Base-by-base conservation (phyloP, 208 protist genomes). In the Novymonas esmeraldas region DNA sequence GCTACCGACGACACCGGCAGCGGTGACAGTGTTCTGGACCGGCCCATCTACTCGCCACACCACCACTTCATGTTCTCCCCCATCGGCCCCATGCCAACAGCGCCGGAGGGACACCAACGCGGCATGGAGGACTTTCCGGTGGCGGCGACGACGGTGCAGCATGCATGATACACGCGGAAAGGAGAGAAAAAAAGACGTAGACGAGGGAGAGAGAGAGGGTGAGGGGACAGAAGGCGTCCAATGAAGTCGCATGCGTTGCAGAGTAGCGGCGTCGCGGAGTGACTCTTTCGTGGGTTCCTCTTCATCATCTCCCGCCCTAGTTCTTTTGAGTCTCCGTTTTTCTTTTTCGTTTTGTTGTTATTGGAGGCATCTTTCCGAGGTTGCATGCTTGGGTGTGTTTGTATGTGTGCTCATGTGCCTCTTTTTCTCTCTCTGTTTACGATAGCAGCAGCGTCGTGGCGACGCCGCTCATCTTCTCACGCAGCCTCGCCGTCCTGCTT, bases 111-210 rank as follows among this genome's bases (percentile, higher is more conserved):
- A 9, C 36, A 61, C 41, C 44, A 48, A 0, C 68, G 9, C 33
- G 33, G 52, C 33, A 29, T 57, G n/a, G 68, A 74, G 52, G 60
- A 68, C 45, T 67, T 68, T 26, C 60, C 68, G 20, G 13, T 49
- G 31, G 39, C 24, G 5, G 26, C 34, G 14, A 49, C 14, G 56
- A 31, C 26, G 39, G 38, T n/a, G n/a, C n/a, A 11, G 13, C n/a
- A 44, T 59, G 20, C 31, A 11, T n/a, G n/a, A n/a, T n/a, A n/a
- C n/a, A n/a, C n/a, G n/a, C n/a, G n/a, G n/a, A n/a, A n/a, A n/a
- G n/a, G n/a, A n/a, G n/a, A n/a, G n/a, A n/a, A n/a, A n/a, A n/a
- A n/a, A n/a, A n/a, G n/a, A n/a, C n/a, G n/a, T n/a, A n/a, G n/a
- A n/a, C n/a, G n/a, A n/a, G n/a, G n/a, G n/a, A n/a, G n/a, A n/a